Evolutionary conservation across 169 alveolate species (phyloP), one percentile per base, ranked within the genome.

Genomic region (Cystoisospora suis): DNA sequence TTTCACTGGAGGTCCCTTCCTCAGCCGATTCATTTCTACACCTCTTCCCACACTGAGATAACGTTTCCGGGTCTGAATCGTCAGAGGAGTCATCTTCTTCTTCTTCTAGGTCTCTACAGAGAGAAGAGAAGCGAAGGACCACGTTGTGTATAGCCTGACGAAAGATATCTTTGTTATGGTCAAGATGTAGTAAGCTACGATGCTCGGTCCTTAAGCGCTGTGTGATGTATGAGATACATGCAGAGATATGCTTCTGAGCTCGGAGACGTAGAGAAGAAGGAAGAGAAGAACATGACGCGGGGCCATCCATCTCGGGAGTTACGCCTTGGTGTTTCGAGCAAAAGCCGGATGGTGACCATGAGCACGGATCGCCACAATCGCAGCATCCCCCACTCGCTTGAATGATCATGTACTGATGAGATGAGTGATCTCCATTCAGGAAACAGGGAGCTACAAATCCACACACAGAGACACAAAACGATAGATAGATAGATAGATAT

Each of bases 331-430:
- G 83, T 53, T 40, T 34, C 38, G 56, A 38, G 56, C 83, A 72
- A 32, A 72, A 72, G 3, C 83, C 83, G 7, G 83, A 27, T 9
- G 83, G 83, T 29, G 46, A 29, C 83, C 83, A 72, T 1, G 83
- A 72, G 47, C 58, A 34, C 6, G 83, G 56, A 38, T 72, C 83
- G 3, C 83, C 83, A 56, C 83, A 72, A 56, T 72, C 83, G 53
- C 83, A 72, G 56, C 83, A 72, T 3, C 83, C 83, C 2, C 83
- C 83, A 6, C 58, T 72, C 32, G 83, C 83, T 53, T 72, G 83
- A 17, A 72, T 72, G 34, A 40, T 34, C 47, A 72, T 38, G 83
- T 72, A 72, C 36, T 72, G 17, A 56, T 72, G 83, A 34, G 56
- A 34, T 34, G 83, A 27, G 53, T 72, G 83, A 34, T 72, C 83